phyloP scores from a whole-genome alignment of 2,329 filamentous ascomycete species.

The Cladosporium halotolerans region DNA sequence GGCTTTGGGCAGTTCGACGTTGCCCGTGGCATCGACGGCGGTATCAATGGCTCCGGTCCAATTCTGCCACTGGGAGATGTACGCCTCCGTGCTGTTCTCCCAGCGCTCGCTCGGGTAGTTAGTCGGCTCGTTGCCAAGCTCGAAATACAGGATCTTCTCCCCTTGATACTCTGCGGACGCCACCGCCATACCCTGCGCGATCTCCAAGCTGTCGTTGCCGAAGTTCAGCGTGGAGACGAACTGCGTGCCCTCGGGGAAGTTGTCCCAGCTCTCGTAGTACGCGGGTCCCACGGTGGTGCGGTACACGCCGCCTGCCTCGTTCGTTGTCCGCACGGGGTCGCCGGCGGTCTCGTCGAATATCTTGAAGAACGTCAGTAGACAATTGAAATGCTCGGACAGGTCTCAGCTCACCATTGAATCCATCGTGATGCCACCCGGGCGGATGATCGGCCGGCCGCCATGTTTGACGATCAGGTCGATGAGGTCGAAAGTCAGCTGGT shows the following conservation, averaged over 20 bases:
- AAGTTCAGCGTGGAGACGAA: conserved; percentile 28
- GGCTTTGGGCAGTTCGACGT: conserved; percentile 9
- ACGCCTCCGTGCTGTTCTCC: conserved; percentile 22
- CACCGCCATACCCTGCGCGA: conserved; percentile 24
- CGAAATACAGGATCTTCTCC: conserved; percentile 22
- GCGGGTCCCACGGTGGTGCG: conserved; percentile 25
- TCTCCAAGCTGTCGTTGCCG: conserved; percentile 24
- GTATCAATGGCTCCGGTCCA: conserved; percentile 24
- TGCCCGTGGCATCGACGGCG: conserved; percentile 17
- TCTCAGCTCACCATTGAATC: conserved; percentile 19
- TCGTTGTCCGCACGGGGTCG: conserved; percentile 22
- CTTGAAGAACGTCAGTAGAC: not conserved
- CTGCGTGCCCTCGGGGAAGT: conserved; percentile 24
- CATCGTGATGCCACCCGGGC: conserved; percentile 28
- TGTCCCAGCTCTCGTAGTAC: conserved; percentile 28
- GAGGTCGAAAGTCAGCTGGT: conserved; percentile 23
- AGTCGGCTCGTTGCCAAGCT: conserved; percentile 28
- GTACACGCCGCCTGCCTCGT: conserved; percentile 23
- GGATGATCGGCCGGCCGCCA: conserved; percentile 23
- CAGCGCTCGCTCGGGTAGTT: conserved; percentile 23
- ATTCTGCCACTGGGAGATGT: conserved; percentile 27
- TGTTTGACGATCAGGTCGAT: conserved; percentile 23
- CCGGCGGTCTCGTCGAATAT: conserved; percentile 23
- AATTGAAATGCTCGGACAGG: too few species aligned
- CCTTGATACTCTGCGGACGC: conserved; percentile 25